Evolutionary conservation across 805 yeast species (phyloP).

Genomic region (Kodamaea kakaduensis): DNA sequence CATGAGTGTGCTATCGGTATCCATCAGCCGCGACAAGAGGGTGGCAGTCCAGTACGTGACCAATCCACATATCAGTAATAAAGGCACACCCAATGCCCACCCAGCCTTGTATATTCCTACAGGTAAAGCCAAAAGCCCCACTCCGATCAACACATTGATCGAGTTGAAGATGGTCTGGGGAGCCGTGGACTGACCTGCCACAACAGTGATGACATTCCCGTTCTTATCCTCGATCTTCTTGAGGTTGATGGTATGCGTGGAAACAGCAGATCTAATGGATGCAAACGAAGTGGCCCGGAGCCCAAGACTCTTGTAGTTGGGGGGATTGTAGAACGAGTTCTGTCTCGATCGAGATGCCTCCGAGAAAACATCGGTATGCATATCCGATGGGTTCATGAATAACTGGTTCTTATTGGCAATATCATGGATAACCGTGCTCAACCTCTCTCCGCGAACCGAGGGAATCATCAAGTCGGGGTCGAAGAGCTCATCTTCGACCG

Average conservation of each 20-base stretch:
- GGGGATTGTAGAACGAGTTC: conserved; percentile 17
- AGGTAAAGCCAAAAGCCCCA: conserved; percentile 72
- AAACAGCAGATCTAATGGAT: conserved; percentile 36
- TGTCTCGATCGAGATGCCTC: conserved; percentile 34
- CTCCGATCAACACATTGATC: conserved; percentile 70
- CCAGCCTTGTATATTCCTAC: conserved; percentile 67
- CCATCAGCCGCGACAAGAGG: conserved; percentile 31
- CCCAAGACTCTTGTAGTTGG: conserved; percentile 20
- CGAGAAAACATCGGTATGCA: conserved; percentile 29
- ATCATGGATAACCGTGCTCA: conserved; percentile 53
- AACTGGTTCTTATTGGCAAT: conserved; percentile 23
- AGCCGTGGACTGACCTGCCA: conserved; percentile 50
- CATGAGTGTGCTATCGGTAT: conserved; percentile 27
- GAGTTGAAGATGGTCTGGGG: conserved; percentile 72
- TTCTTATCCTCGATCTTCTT: conserved; percentile 65
- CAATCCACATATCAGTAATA: conserved; percentile 44
- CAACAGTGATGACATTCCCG: conserved; percentile 66
- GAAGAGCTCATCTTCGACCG: conserved; percentile 33
- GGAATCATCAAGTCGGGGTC: conserved; percentile 55
- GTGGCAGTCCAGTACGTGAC: conserved; percentile 52
- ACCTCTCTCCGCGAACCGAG: conserved; percentile 56
- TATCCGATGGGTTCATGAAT: conserved; percentile 14
- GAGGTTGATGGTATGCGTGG: conserved; percentile 41
- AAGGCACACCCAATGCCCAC: conserved; percentile 49
- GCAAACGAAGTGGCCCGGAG: conserved; percentile 42